A percentile compares a stretch with the other conserved stretches of the same genome.
phyloP scores from a whole-genome alignment of 1,284 basidiomycete species.

The Kalmanozyma brasiliensis region DNA sequence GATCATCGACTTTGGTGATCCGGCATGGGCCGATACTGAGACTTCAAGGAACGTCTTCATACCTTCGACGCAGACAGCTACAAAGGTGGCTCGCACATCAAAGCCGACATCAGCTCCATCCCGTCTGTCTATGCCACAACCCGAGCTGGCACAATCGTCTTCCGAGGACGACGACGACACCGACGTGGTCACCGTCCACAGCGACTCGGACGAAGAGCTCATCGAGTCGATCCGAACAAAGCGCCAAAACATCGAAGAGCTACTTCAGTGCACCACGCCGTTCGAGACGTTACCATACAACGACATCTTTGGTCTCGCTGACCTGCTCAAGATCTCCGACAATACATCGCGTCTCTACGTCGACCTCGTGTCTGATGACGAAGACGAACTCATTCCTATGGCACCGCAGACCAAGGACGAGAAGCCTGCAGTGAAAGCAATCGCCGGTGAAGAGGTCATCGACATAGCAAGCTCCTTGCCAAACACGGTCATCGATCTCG shows the following conservation, averaged over 20 bases:
- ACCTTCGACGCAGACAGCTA: background rate
- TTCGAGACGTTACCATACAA: conserved; percentile 47
- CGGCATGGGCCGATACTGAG: conserved; percentile 10
- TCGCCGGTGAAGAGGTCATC: background rate
- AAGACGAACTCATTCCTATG: conserved; percentile 3
- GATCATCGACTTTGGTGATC: conserved; percentile 43
- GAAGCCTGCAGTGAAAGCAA: background rate
- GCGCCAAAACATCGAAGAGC: conserved; percentile 43
- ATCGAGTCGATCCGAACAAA: conserved; percentile 29
- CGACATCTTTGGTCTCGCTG: conserved; percentile 41
- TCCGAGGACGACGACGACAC: conserved; percentile 32
- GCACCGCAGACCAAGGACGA: background rate
- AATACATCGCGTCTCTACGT: conserved; percentile 28
- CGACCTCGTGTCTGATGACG: conserved; percentile 41
- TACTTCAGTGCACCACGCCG: conserved; percentile 29
- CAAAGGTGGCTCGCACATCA: background rate
- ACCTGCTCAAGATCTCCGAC: conserved; percentile 27
- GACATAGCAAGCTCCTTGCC: background rate
- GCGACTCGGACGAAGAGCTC: conserved; percentile 44
- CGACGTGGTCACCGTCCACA: conserved; percentile 31
- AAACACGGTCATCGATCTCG: background rate
- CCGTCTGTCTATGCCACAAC: background rate
- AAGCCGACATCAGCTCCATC: background rate
- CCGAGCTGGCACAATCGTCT: conserved; percentile 10
- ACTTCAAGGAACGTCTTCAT: background rate